Base-by-base conservation (phyloP, 768 basidiomycete species). In the Heimioporus sp. region DNA sequence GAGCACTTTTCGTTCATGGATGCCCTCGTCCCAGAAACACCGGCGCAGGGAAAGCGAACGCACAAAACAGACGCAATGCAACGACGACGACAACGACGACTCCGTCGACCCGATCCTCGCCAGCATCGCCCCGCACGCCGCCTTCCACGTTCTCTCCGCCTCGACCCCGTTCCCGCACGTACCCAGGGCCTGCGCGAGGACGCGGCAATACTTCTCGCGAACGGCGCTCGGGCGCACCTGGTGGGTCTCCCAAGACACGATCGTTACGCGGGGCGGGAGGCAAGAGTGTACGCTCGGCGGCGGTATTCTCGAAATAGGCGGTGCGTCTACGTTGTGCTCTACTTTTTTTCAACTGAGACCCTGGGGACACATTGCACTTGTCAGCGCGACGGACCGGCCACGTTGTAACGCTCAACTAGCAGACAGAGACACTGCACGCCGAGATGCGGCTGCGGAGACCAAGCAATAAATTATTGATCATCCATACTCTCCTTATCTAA, bases 361-460 rank as follows among this genome's bases (percentile, higher is more conserved):
- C 36, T 39, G n/a, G 12, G 19, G 94, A 67, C 87, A 96, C 68
- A 66, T 98, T 48, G 95, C 92, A 0, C 84, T 98, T 56, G 90
- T 82, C 0, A 93, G 93, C 5, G 79, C 77, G 12, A 77, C 75
- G 32, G n/a, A n/a, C n/a, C n/a, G 95, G 97, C 0, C 93, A 97
- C 72, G 84, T 92, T 16, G 90, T 92, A 3, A 90, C 93, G 0
- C 95, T 98, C 61, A 94, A 98, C 67, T 94, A 91, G 91, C 85
- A 90, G 65, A 83, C 87, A 0, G 93, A 92, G 0, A 81, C 82
- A 31, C 71, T 97, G 24, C 90, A 94, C 63, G 78, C 89, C 6
- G 96, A 98, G 64, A 73, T 98, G 16, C 92, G 96, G 58, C 72
- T 98, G 9, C 82, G 82, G 55, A 96, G 98, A n/a, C n/a, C n/a